Evolutionary conservation across 176 grass and related monocot species (phyloP), one percentile per base, ranked within the genome.

Genomic region (Bolboschoenus planiculmis): DNA sequence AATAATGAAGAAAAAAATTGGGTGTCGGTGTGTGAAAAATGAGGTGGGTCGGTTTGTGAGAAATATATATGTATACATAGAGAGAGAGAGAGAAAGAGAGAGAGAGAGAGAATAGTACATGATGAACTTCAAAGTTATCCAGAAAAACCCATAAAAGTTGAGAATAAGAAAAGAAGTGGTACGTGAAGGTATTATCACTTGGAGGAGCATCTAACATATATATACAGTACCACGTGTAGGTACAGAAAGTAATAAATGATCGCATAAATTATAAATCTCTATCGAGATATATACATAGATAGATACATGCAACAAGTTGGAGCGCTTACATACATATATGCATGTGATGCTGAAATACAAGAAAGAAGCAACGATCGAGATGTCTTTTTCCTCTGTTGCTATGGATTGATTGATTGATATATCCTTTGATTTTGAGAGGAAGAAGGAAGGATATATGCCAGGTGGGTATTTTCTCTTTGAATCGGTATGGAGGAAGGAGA

Each of bases 321-420:
- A 40, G 44, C 3, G 42, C 71, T 75, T 50, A 75, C 70, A 67
- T 67, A 15, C 9, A 13, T n/a, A n/a, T n/a, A n/a, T n/a, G n/a
- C n/a, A 74, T 74, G 42, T 74, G 63, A 66, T 20, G 18, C 11
- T 74, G 43, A 48, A 44, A 74, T 11, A 5, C n/a, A n/a, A n/a
- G n/a, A n/a, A n/a, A n/a, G n/a, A n/a, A n/a, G n/a, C n/a, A n/a
- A n/a, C n/a, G n/a, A n/a, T n/a, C n/a, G 66, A 9, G 21, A 48
- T 74, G 70, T 74, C 42, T 46, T 74, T 74, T 74, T 48, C 71
- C 71, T 75, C 71, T 51, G 43, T 50, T 75, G 71, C 40, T 23
- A 9, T 21, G 11, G 37, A 7, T 3, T 30, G 10, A 48, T 48
- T 9, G 10, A 48, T 27, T 10, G 9, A 20, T 18, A 36, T 48